Percentiles rank a stretch among this genome's conserved stretches.
Conservation (phyloP, 1,284 basidiomycete species). For the Trametes pubescens region DNA sequence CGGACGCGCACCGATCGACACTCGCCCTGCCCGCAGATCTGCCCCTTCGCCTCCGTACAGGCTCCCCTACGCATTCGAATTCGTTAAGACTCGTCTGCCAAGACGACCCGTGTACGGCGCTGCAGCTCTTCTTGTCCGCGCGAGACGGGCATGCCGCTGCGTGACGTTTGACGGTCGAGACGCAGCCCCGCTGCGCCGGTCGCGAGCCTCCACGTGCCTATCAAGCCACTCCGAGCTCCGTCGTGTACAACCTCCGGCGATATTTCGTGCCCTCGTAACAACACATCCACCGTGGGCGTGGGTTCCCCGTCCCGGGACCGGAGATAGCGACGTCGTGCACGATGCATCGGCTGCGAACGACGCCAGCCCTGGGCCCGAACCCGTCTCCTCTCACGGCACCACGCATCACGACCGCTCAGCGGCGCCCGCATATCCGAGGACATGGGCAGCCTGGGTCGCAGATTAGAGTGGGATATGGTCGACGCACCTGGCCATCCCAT, state of each 20-base stretch:
- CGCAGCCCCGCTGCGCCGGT: not conserved
- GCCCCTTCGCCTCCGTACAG: not conserved
- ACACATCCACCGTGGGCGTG: not conserved
- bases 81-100: not conserved
- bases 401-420: not conserved
- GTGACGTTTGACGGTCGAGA: too few species aligned
- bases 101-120: not conserved
- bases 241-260: not conserved
- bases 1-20: not conserved
- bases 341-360: not conserved
- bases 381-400: not conserved
- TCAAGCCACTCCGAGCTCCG: not conserved
- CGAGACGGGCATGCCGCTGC: not conserved
- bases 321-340: not conserved
- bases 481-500: not conserved
- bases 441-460: too few species aligned
- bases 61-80: not conserved
- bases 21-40: conserved; percentile 1
- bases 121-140: not conserved
- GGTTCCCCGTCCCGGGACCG: not conserved
- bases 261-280: not conserved
- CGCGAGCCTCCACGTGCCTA: not conserved
- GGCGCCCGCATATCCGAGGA: conserved; percentile 5
- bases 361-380: conserved; percentile 5
- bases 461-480: not conserved